Percentiles rank a stretch among this genome's conserved stretches.
Conservation (phyloP, 768 basidiomycete genomes). For the Pleurotus pulmonarius region DNA sequence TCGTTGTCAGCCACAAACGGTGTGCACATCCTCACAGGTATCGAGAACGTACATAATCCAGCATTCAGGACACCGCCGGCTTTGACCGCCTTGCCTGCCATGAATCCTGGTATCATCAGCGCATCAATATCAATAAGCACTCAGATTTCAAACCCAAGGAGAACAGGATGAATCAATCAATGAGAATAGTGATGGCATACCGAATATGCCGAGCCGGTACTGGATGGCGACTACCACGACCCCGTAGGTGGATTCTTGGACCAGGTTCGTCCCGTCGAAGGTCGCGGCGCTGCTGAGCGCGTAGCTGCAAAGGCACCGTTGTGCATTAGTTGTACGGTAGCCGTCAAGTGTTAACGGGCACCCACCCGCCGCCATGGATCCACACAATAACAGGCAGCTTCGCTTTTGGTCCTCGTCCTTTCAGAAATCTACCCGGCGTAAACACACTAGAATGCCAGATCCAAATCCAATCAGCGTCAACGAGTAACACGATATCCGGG, state of each 20-base stretch:
- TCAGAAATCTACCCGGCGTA: not conserved
- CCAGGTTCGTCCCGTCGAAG: not conserved
- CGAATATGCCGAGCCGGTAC: constrained; percentile 2
- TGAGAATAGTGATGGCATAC: not conserved
- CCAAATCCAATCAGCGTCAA: too few relatives aligned
- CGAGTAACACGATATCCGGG: too few relatives aligned
- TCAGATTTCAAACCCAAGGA: too few relatives aligned
- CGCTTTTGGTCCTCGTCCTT: too few relatives aligned
- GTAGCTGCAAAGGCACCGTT: not conserved
- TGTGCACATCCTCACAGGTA: not conserved
- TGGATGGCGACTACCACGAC: not conserved
- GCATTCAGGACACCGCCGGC: constrained; percentile 41
- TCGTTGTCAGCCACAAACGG: too few relatives aligned
- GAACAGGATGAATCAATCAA: too few relatives aligned
- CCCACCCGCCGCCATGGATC: constrained; percentile 3
- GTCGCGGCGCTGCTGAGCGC: not conserved
- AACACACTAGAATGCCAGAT: not conserved
- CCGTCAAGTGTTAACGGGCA: not conserved
- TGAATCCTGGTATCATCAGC: too few relatives aligned
- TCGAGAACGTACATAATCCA: constrained; percentile 37
- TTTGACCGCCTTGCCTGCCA: constrained; percentile 39
- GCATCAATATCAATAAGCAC: too few relatives aligned
- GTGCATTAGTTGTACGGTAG: too few relatives aligned
- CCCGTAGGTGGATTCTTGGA: not conserved
- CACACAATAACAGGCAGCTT: constrained; percentile 1